Evolutionary conservation across 1,139 yeast species (phyloP), one percentile per base, ranked within the genome.

Genomic region (Fermentozyma sake): DNA sequence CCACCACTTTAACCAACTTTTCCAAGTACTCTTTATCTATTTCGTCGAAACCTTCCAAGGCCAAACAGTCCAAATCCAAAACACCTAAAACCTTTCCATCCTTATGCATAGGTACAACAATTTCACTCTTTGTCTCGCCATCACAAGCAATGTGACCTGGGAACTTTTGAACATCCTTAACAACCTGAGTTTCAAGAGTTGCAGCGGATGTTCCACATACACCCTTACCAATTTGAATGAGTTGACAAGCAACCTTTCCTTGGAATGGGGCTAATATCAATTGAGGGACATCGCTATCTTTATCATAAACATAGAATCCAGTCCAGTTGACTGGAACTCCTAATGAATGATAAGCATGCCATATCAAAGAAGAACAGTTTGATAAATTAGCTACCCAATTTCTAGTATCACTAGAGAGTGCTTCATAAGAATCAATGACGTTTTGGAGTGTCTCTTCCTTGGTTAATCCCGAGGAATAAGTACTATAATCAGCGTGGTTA

Each of bases 131-230:
- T 1, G 97, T 89, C 33, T 79, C 95, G 1, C 96, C 95, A 57
- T 91, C 98, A 54, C 98, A 91, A 0, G 97, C 97, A 42, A 91
- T 91, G 51, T 91, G 97, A 2, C 95, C 95, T 0, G 95, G 95
- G 43, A 75, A 87, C 40, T 70, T 51, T 14, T 80, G 67, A 2
- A 89, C 97, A 52, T 91, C 72, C 0, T 68, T 63, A 6, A 91
- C 96, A 7, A 86, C 50, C 50, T 85, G 95, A 1, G 95, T 80
- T 29, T 53, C 29, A 32, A 55, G 52, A 0, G 62, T 41, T 0
- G 50, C 37, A 0, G 95, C 95, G 2, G 95, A 95, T 1, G 74
- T 62, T 5, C 98, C 97, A 58, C 97, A 91, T 0, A 91, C 97
- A 6, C 98, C 98, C 33, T 61, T 68, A 4, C 96, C 96, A 32